Conservation (phyloP, 2,329 filamentous ascomycete species). For the Colletotrichum lindemuthianum region DNA sequence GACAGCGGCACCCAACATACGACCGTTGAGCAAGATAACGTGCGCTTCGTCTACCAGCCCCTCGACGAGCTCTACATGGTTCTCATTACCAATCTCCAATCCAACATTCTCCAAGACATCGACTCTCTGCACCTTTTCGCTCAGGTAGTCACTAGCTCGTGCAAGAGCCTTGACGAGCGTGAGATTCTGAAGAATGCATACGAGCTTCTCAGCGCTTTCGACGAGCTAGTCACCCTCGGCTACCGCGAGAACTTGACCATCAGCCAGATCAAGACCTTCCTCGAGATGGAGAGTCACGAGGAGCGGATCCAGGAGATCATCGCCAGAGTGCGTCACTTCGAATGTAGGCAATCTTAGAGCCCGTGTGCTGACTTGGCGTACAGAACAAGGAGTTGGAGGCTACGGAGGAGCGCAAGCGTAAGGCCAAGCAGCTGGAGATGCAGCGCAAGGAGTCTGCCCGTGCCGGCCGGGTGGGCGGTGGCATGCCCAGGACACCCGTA, state of each 20-base stretch:
- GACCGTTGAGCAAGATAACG: constrained; percentile 98
- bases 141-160: constrained; percentile 95
- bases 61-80: constrained; percentile 99
- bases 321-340: constrained; percentile 71
- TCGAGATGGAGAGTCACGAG: constrained; percentile 99
- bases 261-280: constrained; percentile 97
- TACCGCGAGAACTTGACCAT: constrained; percentile 97
- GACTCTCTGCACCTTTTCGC: constrained; percentile 98
- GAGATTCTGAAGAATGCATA: constrained; percentile 96
- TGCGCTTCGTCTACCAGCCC: constrained; percentile 99
- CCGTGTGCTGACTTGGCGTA: constrained; percentile 38
- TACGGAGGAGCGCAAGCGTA: constrained; percentile 96
- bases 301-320: constrained; percentile 99
- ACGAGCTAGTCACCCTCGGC: constrained; percentile 94
- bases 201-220: constrained; percentile 94
- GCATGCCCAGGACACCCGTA: constrained; percentile 76
- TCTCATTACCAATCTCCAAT: constrained; percentile 98
- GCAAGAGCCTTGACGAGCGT: constrained; percentile 93
- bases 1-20: constrained; percentile 97
- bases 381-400: constrained; percentile 99
- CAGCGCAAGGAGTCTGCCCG: constrained; percentile 96
- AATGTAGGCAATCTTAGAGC: background rate
- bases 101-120: constrained; percentile 99
- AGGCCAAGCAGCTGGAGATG: constrained; percentile 98
- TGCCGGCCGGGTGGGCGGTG: constrained; percentile 67